Conservation (phyloP, 2,329 filamentous ascomycete genomes). For the Scortechinia acanthostroma region DNA sequence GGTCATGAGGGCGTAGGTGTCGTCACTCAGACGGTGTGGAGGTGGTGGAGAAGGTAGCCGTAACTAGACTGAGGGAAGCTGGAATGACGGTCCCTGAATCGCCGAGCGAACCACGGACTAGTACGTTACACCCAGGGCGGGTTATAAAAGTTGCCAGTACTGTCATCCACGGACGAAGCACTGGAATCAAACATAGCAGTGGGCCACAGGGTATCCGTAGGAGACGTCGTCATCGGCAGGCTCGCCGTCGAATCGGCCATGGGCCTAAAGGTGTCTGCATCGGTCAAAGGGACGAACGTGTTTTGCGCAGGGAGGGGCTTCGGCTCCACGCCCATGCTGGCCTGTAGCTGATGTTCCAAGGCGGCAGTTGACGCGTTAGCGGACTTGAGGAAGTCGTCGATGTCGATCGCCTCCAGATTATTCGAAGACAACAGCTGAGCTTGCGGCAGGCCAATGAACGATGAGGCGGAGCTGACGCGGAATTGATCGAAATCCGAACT, state of each 20-base stretch:
- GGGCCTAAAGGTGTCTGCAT: neutral
- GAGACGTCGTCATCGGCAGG: slow-evolving; percentile 13
- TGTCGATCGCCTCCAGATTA: slow-evolving; percentile 8
- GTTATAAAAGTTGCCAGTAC: slow-evolving; percentile 18
- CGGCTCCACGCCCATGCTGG: slow-evolving; percentile 21
- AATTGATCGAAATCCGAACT: slow-evolving; percentile 4
- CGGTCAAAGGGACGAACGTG: slow-evolving; percentile 16
- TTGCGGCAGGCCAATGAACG: slow-evolving; percentile 8
- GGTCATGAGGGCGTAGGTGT: no score
- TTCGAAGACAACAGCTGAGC: slow-evolving; percentile 7
- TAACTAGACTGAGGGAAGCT: no score
- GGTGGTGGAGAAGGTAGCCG: slow-evolving; percentile 17
- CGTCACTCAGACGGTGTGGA: slow-evolving; percentile 29
- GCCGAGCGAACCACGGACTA: no score
- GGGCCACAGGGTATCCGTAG: slow-evolving; percentile 21
- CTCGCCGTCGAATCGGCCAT: slow-evolving; percentile 8
- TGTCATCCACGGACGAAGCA: slow-evolving; percentile 18
- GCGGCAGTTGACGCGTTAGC: slow-evolving; percentile 26
- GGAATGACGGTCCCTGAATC: no score
- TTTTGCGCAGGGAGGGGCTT: slow-evolving; percentile 19
- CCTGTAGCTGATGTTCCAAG: slow-evolving; percentile 26
- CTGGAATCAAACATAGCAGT: slow-evolving; percentile 18
- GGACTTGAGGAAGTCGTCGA: slow-evolving; percentile 11
- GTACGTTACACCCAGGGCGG: no score
- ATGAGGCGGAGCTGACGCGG: slow-evolving; percentile 8